These are phyloP conservation scores for Dictyostelium intermedium DNA, from an alignment of 78 protist species.

Conservation along the genomic window DNA sequence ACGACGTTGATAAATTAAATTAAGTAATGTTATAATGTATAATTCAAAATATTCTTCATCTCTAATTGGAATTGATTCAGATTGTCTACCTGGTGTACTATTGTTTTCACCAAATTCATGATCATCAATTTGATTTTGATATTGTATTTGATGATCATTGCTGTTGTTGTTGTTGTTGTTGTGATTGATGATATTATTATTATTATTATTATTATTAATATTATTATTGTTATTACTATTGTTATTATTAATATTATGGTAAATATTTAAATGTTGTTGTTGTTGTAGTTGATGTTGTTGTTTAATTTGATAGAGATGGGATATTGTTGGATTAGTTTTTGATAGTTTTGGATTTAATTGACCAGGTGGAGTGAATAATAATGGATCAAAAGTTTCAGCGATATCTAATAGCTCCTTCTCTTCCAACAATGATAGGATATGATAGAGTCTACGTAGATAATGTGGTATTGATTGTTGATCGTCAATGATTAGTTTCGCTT, in stretches of 20 bases:
- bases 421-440: neutral
- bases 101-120: neutral
- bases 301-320: neutral
- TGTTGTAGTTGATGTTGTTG: slow-evolving; percentile 6
- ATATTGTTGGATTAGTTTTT: neutral
- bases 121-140: neutral
- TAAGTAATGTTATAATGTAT: slow-evolving; percentile 15
- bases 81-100: slow-evolving; percentile 33
- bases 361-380: slow-evolving; percentile 19
- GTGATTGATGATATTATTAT: neutral
- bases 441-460: slow-evolving; percentile 30
- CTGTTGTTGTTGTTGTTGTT: no score
- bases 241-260: neutral
- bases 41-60: slow-evolving; percentile 79
- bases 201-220: neutral
- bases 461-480: slow-evolving; percentile 30
- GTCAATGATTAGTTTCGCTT: slow-evolving; percentile 46
- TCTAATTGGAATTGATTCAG: slow-evolving; percentile 34
- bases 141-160: neutral
- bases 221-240: neutral
- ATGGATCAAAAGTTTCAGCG: slow-evolving; percentile 48
- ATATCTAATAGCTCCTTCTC: slow-evolving; percentile 31
- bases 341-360: neutral
- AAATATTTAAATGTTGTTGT: neutral
- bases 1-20: slow-evolving; percentile 11